Evolutionary conservation across 306 rosid species (phyloP), one percentile per base, ranked within the genome.

Genomic region (Ziziphus jujuba): DNA sequence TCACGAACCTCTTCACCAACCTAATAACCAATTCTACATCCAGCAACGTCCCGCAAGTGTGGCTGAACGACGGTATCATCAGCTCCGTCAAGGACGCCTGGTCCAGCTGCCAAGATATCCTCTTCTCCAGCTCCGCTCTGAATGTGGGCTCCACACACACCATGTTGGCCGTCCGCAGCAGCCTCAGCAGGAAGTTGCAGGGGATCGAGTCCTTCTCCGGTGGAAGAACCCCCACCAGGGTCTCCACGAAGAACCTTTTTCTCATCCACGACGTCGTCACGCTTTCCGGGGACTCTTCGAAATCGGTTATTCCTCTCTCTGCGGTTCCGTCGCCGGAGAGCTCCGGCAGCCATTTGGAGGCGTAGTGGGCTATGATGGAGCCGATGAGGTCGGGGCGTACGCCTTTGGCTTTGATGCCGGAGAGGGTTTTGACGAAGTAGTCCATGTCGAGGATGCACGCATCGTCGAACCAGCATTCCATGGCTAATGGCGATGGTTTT

Each of bases 271-370:
- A 78, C n/a, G 75, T 69, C 0, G 98, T 90, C 10, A 72, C 84
- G 55, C 84, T 84, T 61, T 88, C 91, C 0, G 90, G 84, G 0
- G 91, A 81, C 12, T 82, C 92, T 22, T 80, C 72, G 19, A 75
- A 74, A 28, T 75, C 70, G 0, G 81, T 79, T 1, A 70, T 62
- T 49, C 72, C 57, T 13, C 68, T 77, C 3, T 55, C 67, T 13
- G 57, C 25, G 47, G 70, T 16, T 23, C 43, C 9, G 58, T 74
- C 76, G 1, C 33, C 79, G 19, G 90, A 85, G 69, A 93, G 77
- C 43, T 93, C 96, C 1, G 99, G 99, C 24, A 93, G 95, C 99
- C 99, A 93, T 76, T 86, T 90, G 64, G 90, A 83, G 51, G 99
- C 97, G 40, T 90, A 90, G 72, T 93, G 99, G 35, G 96, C 82